These are phyloP conservation scores for Metschnikowia lachancei DNA, from an alignment of 805 yeast genomes.

Conservation along the genomic window DNA sequence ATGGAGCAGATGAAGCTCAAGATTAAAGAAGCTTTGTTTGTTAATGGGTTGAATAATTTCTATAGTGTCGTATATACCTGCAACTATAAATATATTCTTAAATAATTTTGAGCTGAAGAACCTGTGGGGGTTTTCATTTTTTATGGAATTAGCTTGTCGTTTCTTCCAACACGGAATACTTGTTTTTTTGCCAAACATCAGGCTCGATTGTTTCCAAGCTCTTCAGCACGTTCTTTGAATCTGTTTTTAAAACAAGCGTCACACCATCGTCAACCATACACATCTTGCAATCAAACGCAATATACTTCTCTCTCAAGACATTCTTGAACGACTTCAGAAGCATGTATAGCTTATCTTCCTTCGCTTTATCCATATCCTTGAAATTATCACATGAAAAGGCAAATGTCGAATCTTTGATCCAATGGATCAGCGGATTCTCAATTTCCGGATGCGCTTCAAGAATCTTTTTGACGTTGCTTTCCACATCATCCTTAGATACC, in stretches of 20 bases:
- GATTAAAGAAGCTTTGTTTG: background rate
- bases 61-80: background rate
- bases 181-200: conserved; percentile 4
- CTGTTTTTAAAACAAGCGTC: conserved; percentile 18
- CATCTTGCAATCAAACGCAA: conserved; percentile 51
- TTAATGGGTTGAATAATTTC: background rate
- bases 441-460: conserved; percentile 24
- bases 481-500: conserved; percentile 46
- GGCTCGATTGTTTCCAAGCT: conserved; percentile 9
- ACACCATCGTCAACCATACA: conserved; percentile 40
- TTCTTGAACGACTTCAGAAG: conserved; percentile 37
- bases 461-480: conserved; percentile 25
- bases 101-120: no score
- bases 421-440: conserved; percentile 31
- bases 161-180: conserved; percentile 12
- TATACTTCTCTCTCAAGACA: conserved; percentile 35
- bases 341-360: conserved; percentile 43
- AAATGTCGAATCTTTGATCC: conserved; percentile 43
- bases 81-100: background rate
- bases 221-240: conserved; percentile 9
- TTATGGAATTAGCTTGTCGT: background rate
- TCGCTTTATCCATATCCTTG: conserved; percentile 32
- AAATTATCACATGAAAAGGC: conserved; percentile 39
- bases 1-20: background rate
- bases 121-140: no score